A percentile compares a stretch with the other conserved stretches of the same genome.
Evolutionary conservation across 2,329 filamentous ascomycete genomes (phyloP).

Genomic region (Cladosporium sp.): DNA sequence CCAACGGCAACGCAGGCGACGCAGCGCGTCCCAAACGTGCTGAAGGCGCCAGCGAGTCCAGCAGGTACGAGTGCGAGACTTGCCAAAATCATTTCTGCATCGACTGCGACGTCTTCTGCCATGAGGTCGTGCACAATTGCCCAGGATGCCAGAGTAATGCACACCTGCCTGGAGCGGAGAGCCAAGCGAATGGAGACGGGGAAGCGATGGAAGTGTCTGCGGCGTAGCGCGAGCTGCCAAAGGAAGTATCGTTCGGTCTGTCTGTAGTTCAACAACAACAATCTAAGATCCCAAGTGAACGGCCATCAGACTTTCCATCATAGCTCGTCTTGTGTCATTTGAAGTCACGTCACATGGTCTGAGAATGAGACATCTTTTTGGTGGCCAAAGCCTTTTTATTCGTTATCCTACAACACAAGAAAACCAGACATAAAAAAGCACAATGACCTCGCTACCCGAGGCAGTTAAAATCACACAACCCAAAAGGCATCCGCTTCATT

Average conservation of each 20-base stretch:
- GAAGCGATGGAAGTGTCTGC: constrained; percentile 12
- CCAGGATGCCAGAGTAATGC: constrained; percentile 71
- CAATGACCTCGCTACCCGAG: not conserved
- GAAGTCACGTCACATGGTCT: not conserved
- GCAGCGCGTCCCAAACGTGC: constrained; percentile 25
- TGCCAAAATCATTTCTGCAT: constrained; percentile 94
- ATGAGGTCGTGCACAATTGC: constrained; percentile 94
- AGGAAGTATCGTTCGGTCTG: not conserved
- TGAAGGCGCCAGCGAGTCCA: constrained; percentile 72
- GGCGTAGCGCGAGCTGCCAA: not conserved
- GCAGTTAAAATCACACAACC: constrained; percentile 1
- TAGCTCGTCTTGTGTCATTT: not conserved
- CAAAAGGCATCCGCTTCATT: not conserved
- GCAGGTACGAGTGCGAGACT: constrained; percentile 83
- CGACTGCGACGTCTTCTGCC: constrained; percentile 93
- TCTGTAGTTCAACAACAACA: not conserved
- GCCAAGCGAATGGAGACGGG: constrained; percentile 10
- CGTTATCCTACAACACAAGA: constrained; percentile 19
- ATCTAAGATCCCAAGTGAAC: not conserved
- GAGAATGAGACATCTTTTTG: not conserved
- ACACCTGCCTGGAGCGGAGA: constrained; percentile 30
- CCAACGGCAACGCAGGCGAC: constrained; percentile 8
- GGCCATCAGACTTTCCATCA: not conserved
- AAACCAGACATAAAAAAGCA: not conserved
- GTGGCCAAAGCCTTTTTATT: constrained; percentile 18